Evolutionary conservation across 2,329 filamentous ascomycete genomes (phyloP).

Genomic region (Fusarium pseudocircinatum): DNA sequence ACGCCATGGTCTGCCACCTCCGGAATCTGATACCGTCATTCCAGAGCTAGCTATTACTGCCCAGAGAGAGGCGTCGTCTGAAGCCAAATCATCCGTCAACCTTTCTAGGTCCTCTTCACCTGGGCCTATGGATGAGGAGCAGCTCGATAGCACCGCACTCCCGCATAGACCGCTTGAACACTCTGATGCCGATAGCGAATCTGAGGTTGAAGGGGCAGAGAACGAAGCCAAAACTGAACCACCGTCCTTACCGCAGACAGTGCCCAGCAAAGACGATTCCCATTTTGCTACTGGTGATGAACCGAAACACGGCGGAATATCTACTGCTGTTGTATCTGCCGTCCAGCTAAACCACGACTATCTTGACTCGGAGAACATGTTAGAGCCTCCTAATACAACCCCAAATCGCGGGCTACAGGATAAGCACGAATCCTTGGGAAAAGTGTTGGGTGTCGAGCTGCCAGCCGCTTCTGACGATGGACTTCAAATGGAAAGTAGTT

Average conservation of each 20-base stretch:
- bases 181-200: slow-evolving; percentile 14
- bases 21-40: neutral
- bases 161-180: neutral
- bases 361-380: neutral
- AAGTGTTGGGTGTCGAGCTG: neutral
- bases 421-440: neutral
- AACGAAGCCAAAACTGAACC: neutral
- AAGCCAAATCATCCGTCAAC: neutral
- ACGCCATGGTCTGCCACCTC: neutral
- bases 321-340: neutral
- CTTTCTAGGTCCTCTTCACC: neutral
- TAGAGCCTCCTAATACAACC: neutral
- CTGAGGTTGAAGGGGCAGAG: neutral
- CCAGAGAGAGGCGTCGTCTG: neutral
- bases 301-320: neutral
- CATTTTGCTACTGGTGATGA: neutral
- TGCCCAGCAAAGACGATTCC: neutral
- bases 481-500: neutral
- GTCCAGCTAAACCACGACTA: neutral
- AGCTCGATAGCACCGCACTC: neutral
- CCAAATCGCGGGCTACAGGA: neutral
- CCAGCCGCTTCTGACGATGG: neutral
- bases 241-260: neutral
- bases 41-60: neutral
- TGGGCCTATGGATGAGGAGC: neutral